A percentile compares a stretch with the other conserved stretches of the same genome.
Conservation (phyloP, 2,329 filamentous ascomycete species). For the Apiospora kogelbergensis region DNA sequence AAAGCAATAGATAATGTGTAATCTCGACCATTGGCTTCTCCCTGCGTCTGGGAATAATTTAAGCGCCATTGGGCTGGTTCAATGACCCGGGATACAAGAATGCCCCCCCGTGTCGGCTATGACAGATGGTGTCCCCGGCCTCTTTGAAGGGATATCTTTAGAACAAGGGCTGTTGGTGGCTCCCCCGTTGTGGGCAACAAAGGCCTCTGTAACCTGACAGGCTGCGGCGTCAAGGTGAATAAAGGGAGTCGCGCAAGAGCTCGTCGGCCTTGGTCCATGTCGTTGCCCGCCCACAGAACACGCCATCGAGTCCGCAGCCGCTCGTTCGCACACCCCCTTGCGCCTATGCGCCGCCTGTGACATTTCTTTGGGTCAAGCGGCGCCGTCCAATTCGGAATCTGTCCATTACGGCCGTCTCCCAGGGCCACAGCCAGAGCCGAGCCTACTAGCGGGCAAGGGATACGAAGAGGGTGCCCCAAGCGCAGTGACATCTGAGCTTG, state of each 20-base stretch:
- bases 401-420: background rate
- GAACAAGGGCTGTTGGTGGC: background rate
- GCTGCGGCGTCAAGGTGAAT: background rate
- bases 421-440: background rate
- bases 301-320: background rate
- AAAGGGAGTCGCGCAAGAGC: background rate
- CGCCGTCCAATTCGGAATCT: background rate
- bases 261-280: background rate
- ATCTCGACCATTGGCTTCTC: background rate
- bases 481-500: background rate
- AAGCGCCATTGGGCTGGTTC: background rate
- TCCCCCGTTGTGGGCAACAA: background rate
- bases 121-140: background rate
- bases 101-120: background rate
- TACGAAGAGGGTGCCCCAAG: background rate
- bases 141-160: slow-evolving; percentile 5
- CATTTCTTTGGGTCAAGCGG: background rate
- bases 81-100: background rate
- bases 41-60: background rate
- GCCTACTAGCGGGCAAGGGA: background rate
- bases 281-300: background rate
- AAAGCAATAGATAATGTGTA: background rate
- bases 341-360: background rate
- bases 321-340: background rate
- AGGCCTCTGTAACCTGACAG: background rate